phyloP scores from a whole-genome alignment of 2,329 filamentous ascomycete species.

The Pestalotiopsis sp. region DNA sequence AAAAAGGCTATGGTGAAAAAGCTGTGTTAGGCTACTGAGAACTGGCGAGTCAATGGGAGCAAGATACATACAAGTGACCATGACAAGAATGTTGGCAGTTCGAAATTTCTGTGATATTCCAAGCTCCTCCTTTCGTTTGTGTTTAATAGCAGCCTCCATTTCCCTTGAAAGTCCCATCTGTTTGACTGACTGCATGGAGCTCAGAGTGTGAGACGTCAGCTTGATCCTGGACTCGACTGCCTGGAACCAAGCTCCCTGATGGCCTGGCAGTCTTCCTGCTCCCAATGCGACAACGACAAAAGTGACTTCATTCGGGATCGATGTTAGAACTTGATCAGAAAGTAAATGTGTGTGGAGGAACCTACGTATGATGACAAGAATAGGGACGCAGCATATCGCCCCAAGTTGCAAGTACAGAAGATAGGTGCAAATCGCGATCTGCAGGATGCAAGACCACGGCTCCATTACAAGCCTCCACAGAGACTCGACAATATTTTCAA shows the following conservation, averaged over 20 bases:
- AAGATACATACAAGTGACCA: background rate
- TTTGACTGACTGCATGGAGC: slow-evolving; percentile 15
- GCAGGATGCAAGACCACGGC: slow-evolving; percentile 12
- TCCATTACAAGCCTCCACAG: slow-evolving; percentile 9
- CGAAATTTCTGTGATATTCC: slow-evolving; percentile 10
- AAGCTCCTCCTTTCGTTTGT: slow-evolving; percentile 7
- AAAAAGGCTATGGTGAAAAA: background rate
- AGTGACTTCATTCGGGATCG: background rate
- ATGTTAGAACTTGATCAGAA: background rate
- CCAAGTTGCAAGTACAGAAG: slow-evolving; percentile 14
- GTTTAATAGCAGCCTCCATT: slow-evolving; percentile 10
- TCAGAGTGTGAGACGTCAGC: slow-evolving; percentile 8
- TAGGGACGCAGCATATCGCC: slow-evolving; percentile 14
- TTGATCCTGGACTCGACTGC: slow-evolving; percentile 10
- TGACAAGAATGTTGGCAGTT: background rate
- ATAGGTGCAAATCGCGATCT: slow-evolving; percentile 12
- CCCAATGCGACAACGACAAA: slow-evolving; percentile 9
- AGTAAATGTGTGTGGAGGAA: background rate
- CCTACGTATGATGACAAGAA: slow-evolving; percentile 12
- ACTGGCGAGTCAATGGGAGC: background rate
- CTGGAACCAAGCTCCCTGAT: slow-evolving; percentile 14
- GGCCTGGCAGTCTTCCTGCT: slow-evolving; percentile 1
- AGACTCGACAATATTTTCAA: slow-evolving; percentile 12
- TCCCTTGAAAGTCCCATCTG: slow-evolving; percentile 10
- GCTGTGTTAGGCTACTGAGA: background rate